Evolutionary conservation across 805 yeast species (phyloP).

Genomic region (Wickerhamiella brachini): DNA sequence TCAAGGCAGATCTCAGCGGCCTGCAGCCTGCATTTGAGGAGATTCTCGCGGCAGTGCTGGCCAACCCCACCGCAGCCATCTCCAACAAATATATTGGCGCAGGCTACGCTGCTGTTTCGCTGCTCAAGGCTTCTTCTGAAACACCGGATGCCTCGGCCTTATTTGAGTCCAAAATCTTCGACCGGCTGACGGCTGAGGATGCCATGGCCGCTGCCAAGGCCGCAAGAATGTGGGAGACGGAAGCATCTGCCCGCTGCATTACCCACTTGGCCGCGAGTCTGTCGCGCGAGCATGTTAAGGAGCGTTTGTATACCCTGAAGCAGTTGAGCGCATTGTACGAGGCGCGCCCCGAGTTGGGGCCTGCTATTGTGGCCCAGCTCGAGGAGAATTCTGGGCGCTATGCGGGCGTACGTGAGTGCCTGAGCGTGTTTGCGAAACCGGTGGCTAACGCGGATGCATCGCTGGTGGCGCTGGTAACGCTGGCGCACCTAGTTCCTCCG

Average conservation of each 20-base stretch:
- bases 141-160: slow-evolving; percentile 5
- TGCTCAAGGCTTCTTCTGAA: slow-evolving; percentile 9
- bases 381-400: not conserved
- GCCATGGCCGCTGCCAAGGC: slow-evolving; percentile 8
- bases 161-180: slow-evolving; percentile 11
- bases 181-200: slow-evolving; percentile 12
- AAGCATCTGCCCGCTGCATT: not conserved
- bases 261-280: slow-evolving; percentile 1
- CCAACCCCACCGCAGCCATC: slow-evolving; percentile 11
- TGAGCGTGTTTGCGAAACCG: not conserved
- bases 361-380: not conserved
- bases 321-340: not conserved
- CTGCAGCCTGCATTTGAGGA: slow-evolving; percentile 8
- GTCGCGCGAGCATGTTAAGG: not conserved
- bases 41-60: slow-evolving; percentile 9
- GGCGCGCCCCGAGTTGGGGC: not conserved
- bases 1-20: slow-evolving; percentile 17
- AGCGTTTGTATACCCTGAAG: not conserved
- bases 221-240: not conserved
- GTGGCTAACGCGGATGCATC: not conserved
- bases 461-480: slow-evolving; percentile 1
- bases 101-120: slow-evolving; percentile 36
- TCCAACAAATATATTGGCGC: slow-evolving; percentile 30
- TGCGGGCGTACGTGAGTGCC: not conserved
- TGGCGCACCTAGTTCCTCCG: slow-evolving; percentile 1